These are phyloP conservation scores for Pholiota adiposa DNA, from an alignment of 1,284 basidiomycete species.

Conservation along the genomic window DNA sequence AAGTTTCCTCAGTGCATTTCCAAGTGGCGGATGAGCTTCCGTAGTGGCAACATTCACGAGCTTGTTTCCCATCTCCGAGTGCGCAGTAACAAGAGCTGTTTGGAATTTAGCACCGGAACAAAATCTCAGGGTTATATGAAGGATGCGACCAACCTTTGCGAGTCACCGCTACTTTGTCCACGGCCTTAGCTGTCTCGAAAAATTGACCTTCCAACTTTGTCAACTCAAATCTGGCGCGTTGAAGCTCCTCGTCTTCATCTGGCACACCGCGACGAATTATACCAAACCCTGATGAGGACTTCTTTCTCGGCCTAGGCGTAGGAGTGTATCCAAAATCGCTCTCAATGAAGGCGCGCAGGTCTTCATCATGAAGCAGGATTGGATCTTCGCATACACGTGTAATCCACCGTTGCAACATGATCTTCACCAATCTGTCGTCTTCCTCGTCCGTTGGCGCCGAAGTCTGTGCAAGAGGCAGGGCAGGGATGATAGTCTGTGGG, in stretches of 20 bases:
- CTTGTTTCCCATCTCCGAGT: conserved; percentile 89
- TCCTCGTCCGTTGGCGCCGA: conserved; percentile 96
- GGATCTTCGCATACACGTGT: conserved; percentile 88
- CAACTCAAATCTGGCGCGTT: conserved; percentile 86
- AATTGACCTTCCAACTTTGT: conserved; percentile 90
- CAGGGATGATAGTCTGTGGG: conserved; percentile 91
- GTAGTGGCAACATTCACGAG: conserved; percentile 86
- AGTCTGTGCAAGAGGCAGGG: conserved; percentile 88
- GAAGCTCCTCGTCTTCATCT: conserved; percentile 85
- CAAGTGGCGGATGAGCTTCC: conserved; percentile 82
- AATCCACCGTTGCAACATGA: conserved; percentile 93
- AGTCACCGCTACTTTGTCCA: conserved; percentile 82
- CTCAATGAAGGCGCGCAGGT: conserved; percentile 90
- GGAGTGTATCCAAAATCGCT: conserved; percentile 94
- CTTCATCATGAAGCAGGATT: conserved; percentile 86
- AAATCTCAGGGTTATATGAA: conserved; percentile 6
- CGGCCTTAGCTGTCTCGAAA: conserved; percentile 84
- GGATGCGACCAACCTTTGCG: conserved; percentile 63
- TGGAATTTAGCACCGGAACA: background rate
- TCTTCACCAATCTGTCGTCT: conserved; percentile 90
- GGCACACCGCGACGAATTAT: conserved; percentile 74
- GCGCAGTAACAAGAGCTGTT: conserved; percentile 73
- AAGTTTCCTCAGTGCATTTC: conserved; percentile 80
- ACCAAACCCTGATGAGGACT: conserved; percentile 68
- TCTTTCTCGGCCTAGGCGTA: conserved; percentile 73